Conservation (phyloP, 805 yeast genomes). For the Metschnikowia corniflorae region DNA sequence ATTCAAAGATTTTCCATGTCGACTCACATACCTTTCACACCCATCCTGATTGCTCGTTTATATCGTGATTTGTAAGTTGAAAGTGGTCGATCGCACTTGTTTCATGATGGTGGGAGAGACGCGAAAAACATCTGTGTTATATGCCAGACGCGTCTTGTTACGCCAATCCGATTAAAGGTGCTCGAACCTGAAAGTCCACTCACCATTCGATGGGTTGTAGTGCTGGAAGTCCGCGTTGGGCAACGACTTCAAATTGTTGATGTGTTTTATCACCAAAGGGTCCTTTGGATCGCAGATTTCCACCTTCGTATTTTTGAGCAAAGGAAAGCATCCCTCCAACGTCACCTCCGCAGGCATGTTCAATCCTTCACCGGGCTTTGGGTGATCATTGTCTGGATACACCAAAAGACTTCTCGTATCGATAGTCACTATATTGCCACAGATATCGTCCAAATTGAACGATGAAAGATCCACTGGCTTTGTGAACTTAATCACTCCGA, state of each 20-base stretch:
- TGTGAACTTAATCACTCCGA: constrained; percentile 73
- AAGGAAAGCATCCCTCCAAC: constrained; percentile 76
- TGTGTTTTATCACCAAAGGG: constrained; percentile 65
- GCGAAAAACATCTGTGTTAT: too few species aligned
- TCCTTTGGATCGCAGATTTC: constrained; percentile 77
- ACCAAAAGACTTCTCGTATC: constrained; percentile 57
- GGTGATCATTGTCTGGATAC: constrained; percentile 62
- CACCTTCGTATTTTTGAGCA: constrained; percentile 64
- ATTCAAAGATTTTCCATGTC: not conserved
- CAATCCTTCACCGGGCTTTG: constrained; percentile 70
- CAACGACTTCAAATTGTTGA: constrained; percentile 58
- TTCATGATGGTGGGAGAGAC: too few species aligned
- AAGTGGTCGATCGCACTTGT: too few species aligned
- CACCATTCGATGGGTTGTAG: constrained; percentile 74
- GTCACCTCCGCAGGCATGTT: constrained; percentile 73
- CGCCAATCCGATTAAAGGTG: constrained; percentile 9
- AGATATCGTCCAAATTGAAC: constrained; percentile 55
- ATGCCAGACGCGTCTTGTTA: constrained; percentile 13
- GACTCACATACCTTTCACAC: constrained; percentile 18
- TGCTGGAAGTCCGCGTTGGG: constrained; percentile 62
- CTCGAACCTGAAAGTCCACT: constrained; percentile 61
- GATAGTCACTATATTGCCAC: constrained; percentile 64
- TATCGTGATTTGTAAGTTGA: not conserved
- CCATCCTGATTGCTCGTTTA: constrained; percentile 9
- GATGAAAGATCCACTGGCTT: constrained; percentile 81